Evolutionary conservation across 495 filamentous ascomycete genomes (phyloP).

Genomic region (Oleoguttula mirabilis): DNA sequence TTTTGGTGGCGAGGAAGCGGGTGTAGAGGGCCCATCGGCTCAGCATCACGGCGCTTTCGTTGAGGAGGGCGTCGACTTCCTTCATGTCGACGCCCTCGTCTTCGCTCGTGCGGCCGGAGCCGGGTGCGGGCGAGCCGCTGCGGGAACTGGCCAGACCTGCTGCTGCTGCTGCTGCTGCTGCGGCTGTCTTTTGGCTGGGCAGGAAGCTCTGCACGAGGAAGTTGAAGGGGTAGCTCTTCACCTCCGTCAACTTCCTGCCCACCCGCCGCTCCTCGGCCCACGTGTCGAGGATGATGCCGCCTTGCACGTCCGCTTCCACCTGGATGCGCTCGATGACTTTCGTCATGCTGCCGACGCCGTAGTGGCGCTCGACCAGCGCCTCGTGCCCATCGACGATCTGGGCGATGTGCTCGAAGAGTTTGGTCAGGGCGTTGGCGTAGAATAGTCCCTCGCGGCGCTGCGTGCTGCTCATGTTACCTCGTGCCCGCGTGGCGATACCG

Average conservation of each 20-base stretch:
- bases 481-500: slow-evolving; percentile 72
- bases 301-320: slow-evolving; percentile 88
- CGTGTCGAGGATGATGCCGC: slow-evolving; percentile 91
- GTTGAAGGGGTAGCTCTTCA: slow-evolving; percentile 92
- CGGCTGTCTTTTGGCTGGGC: slow-evolving; percentile 48
- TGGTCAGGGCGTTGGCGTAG: slow-evolving; percentile 82
- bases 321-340: slow-evolving; percentile 89
- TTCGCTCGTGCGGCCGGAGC: slow-evolving; percentile 44
- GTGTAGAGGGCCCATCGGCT: slow-evolving; percentile 87
- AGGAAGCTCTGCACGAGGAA: slow-evolving; percentile 93
- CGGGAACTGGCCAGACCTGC: slow-evolving; percentile 25
- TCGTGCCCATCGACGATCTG: slow-evolving; percentile 90
- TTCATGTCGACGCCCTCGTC: slow-evolving; percentile 94
- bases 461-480: slow-evolving; percentile 59
- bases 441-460: slow-evolving; percentile 68
- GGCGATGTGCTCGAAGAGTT: slow-evolving; percentile 92
- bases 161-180: too few relatives aligned
- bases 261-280: slow-evolving; percentile 83
- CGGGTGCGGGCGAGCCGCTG: slow-evolving; percentile 55
- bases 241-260: slow-evolving; percentile 76
- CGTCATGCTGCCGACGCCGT: slow-evolving; percentile 85
- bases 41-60: slow-evolving; percentile 81
- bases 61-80: slow-evolving; percentile 75
- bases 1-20: slow-evolving; percentile 77
- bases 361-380: slow-evolving; percentile 80